A percentile compares a stretch with the other conserved stretches of the same genome.
Evolutionary conservation across 2,329 filamentous ascomycete species (phyloP).

Genomic region (Gnomoniopsis sp.): DNA sequence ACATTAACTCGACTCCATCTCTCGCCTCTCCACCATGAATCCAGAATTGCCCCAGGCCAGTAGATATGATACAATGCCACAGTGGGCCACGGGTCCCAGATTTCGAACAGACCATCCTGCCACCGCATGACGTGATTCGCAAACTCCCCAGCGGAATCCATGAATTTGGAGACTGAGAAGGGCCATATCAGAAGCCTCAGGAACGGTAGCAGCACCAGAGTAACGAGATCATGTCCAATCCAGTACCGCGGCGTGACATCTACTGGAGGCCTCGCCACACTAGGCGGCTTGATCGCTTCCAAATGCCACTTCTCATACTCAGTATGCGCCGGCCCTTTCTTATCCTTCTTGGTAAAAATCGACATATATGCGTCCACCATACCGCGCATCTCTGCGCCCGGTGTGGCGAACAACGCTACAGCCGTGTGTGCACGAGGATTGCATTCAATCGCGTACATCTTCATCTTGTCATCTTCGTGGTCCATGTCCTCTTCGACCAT

Average conservation of each 20-base stretch:
- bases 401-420: slow-evolving; percentile 53
- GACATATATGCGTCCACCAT: slow-evolving; percentile 53
- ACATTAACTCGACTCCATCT: slow-evolving; percentile 66
- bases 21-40: slow-evolving; percentile 38
- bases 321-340: neutral
- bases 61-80: slow-evolving; percentile 56
- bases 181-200: slow-evolving; percentile 26
- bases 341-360: slow-evolving; percentile 28
- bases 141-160: slow-evolving; percentile 27
- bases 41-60: slow-evolving; percentile 50
- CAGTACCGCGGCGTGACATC: slow-evolving; percentile 48
- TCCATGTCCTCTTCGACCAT: slow-evolving; percentile 48
- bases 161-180: slow-evolving; percentile 20
- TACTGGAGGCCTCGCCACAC: slow-evolving; percentile 18
- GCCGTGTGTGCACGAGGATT: slow-evolving; percentile 69
- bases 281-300: neutral
- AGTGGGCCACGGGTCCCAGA: slow-evolving; percentile 54
- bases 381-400: slow-evolving; percentile 36
- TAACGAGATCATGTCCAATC: slow-evolving; percentile 63
- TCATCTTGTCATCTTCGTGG: slow-evolving; percentile 26
- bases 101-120: slow-evolving; percentile 52
- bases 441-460: slow-evolving; percentile 66
- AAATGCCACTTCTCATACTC: slow-evolving; percentile 16
- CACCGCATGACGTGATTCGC: slow-evolving; percentile 41
- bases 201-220: slow-evolving; percentile 46